Evolutionary conservation across 306 rosid species (phyloP).

Genomic region (Dicorynia guianensis): DNA sequence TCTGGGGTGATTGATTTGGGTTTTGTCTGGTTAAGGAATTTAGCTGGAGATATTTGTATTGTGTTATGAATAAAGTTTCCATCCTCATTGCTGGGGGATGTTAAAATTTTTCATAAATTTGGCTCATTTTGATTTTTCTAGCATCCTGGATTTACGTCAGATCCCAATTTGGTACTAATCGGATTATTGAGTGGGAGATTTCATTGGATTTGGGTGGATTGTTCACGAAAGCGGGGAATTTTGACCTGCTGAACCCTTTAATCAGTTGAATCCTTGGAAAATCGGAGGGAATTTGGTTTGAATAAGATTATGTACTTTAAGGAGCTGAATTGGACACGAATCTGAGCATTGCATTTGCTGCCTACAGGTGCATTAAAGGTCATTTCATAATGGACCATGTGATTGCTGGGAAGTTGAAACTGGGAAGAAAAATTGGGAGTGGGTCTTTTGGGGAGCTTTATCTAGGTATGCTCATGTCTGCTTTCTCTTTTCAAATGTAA

Average conservation of each 20-base stretch:
- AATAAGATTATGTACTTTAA: conserved; percentile 52
- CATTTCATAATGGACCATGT: conserved; percentile 87
- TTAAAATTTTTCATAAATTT: conserved; percentile 28
- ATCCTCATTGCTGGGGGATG: conserved; percentile 53
- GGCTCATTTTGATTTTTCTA: conserved; percentile 27
- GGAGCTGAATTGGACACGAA: conserved; percentile 52
- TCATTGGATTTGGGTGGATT: conserved; percentile 47
- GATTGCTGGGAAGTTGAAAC: conserved; percentile 88
- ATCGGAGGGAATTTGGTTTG: conserved; percentile 40
- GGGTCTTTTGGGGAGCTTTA: conserved; percentile 99
- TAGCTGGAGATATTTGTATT: conserved; percentile 40
- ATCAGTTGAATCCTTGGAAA: conserved; percentile 48
- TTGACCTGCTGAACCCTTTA: conserved; percentile 22
- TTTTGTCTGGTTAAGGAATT: conserved; percentile 40
- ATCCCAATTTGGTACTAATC: background rate
- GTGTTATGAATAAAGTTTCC: conserved; percentile 39
- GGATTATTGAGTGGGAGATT: conserved; percentile 28
- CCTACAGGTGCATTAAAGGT: conserved; percentile 47
- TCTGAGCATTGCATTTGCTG: conserved; percentile 47
- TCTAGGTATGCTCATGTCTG: conserved; percentile 58
- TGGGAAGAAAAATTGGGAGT: conserved; percentile 99
- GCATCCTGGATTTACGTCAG: background rate
- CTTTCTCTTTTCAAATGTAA: background rate
- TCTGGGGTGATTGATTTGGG: conserved; percentile 40
- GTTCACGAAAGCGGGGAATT: conserved; percentile 42